Conservation (phyloP, 1,139 yeast species). For the Sporopachydermia cereana region DNA sequence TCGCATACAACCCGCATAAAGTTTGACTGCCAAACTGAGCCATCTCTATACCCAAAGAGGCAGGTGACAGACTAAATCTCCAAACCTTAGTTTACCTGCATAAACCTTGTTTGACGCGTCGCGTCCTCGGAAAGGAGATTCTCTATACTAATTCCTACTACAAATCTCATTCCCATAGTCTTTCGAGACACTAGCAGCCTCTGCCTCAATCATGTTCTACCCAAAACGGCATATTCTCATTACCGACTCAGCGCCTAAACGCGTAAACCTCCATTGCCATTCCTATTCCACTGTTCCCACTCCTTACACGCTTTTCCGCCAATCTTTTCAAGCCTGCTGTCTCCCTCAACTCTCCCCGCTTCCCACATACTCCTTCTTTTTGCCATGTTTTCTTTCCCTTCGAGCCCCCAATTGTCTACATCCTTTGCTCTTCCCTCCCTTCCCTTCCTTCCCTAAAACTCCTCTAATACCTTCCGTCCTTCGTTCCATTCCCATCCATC, state of each 20-base stretch:
- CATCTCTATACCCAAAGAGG: too few species aligned
- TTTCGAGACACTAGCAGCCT: neutral
- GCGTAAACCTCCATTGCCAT: neutral
- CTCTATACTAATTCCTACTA: too few species aligned
- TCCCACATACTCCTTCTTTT: neutral
- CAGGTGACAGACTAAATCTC: too few species aligned
- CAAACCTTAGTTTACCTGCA: too few species aligned
- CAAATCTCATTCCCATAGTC: neutral
- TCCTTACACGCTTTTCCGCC: neutral
- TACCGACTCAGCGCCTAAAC: neutral
- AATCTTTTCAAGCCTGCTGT: neutral
- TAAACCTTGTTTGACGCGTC: neutral
- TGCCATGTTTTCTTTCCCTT: too few species aligned
- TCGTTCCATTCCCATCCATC: too few species aligned
- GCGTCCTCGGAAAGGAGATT: neutral
- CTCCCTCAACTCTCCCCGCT: neutral
- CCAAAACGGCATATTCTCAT: neutral
- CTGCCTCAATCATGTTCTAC: neutral
- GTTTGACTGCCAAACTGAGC: too few species aligned
- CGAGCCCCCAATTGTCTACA: neutral
- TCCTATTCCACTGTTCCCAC: neutral
- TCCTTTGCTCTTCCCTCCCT: neutral
- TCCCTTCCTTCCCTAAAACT: constrained; percentile 1
- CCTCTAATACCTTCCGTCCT: too few species aligned
- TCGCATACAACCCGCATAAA: too few species aligned